These are phyloP conservation scores for Suhomyces chickasaworum DNA, from an alignment of 1,139 yeast species.

Conservation along the genomic window DNA sequence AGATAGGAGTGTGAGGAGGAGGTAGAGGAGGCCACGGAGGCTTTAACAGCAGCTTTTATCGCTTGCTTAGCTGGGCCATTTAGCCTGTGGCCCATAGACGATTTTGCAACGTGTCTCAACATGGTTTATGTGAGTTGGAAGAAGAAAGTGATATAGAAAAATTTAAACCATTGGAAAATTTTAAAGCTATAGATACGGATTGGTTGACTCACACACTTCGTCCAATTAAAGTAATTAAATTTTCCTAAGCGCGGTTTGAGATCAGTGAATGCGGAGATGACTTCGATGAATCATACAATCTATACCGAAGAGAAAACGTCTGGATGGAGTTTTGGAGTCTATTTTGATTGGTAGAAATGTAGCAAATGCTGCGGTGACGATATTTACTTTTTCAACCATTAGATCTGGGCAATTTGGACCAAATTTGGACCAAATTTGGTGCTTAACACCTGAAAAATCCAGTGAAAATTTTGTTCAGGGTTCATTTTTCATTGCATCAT, in stretches of 20 bases:
- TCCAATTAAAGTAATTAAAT: constrained; percentile 40
- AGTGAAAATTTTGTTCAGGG: not conserved
- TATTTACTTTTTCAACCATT: too few relatives aligned
- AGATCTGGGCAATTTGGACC: too few relatives aligned
- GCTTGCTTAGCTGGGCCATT: constrained; percentile 11
- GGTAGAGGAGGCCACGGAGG: constrained; percentile 1
- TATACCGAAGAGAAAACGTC: too few relatives aligned
- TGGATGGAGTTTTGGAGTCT: too few relatives aligned
- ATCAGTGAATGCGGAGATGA: constrained; percentile 26
- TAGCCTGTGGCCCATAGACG: constrained; percentile 11
- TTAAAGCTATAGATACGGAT: constrained; percentile 8
- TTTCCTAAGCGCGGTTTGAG: constrained; percentile 44
- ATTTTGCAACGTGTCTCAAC: constrained; percentile 19
- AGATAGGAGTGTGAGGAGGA: too few relatives aligned
- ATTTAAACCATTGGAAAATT: constrained; percentile 9
- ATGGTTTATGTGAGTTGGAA: constrained; percentile 8
- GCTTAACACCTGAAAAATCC: not conserved
- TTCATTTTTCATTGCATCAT: too few relatives aligned
- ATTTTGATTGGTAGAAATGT: too few relatives aligned
- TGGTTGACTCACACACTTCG: constrained; percentile 25
- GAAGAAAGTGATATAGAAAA: constrained; percentile 8
- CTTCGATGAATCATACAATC: not conserved
- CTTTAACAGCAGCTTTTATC: constrained; percentile 8
- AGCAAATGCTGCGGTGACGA: too few relatives aligned
- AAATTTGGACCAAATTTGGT: too few relatives aligned